Percentiles rank a stretch among this genome's conserved stretches.
These are phyloP conservation scores for Macadamia tetraphylla DNA, from an alignment of 164 flowering plant genomes.

Conservation along the genomic window DNA sequence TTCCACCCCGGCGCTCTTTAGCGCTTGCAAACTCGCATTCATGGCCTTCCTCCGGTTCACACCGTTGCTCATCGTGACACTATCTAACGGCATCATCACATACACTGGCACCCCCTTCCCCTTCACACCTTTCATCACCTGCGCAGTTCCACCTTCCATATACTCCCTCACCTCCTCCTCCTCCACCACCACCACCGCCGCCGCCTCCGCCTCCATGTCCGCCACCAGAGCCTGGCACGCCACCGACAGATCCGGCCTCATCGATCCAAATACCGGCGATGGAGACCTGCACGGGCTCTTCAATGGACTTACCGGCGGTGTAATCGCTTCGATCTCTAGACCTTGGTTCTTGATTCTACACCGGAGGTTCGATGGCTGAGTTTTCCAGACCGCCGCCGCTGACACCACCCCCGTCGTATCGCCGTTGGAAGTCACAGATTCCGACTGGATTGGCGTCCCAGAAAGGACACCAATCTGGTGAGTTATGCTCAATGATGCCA, in stretches of 20 bases:
- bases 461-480: slow-evolving; percentile 55
- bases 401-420: slow-evolving; percentile 24
- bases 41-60: slow-evolving; percentile 82
- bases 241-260: slow-evolving; percentile 53
- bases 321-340: slow-evolving; percentile 19
- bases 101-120: slow-evolving; percentile 78
- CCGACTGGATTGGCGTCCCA: slow-evolving; percentile 30
- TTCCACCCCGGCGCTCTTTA: slow-evolving; percentile 92
- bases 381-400: slow-evolving; percentile 41
- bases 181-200: slow-evolving; percentile 11
- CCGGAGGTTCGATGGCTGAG: slow-evolving; percentile 32
- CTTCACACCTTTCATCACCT: slow-evolving; percentile 13
- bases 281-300: slow-evolving; percentile 28
- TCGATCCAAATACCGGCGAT: slow-evolving; percentile 42
- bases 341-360: slow-evolving; percentile 32
- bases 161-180: slow-evolving; percentile 16
- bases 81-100: slow-evolving; percentile 97
- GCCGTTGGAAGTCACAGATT: slow-evolving; percentile 17
- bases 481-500: slow-evolving; percentile 53
- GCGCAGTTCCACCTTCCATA: slow-evolving; percentile 21
- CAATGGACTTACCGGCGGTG: slow-evolving; percentile 44
- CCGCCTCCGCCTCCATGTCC: background rate
- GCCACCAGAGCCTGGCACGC: slow-evolving; percentile 62
- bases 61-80: slow-evolving; percentile 63
- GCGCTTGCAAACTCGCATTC: slow-evolving; percentile 76